Conservation (phyloP, 1,284 basidiomycete genomes). For the Schizophyllum amplum region DNA sequence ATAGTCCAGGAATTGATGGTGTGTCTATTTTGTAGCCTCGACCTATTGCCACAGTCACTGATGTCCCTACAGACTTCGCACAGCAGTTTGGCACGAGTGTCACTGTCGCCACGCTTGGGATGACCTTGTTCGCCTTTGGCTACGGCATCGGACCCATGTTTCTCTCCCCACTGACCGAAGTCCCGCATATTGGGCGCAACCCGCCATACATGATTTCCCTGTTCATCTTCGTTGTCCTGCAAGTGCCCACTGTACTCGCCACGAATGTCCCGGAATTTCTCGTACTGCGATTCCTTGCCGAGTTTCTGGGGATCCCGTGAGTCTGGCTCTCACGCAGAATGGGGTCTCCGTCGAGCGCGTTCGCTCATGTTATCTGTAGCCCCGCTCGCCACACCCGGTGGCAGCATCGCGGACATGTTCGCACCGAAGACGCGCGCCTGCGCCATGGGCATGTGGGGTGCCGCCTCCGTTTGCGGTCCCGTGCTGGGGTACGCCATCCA, state of each 20-base stretch:
- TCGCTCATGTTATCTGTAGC: neutral
- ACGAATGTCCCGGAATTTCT: conserved; percentile 48
- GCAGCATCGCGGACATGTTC: conserved; percentile 18
- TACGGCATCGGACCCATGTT: conserved; percentile 32
- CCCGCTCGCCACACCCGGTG: conserved; percentile 7
- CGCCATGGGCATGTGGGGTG: conserved; percentile 47
- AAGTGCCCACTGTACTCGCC: conserved; percentile 50
- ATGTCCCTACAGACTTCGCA: conserved; percentile 24
- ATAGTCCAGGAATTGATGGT: conserved; percentile 32
- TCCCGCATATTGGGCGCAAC: conserved; percentile 28
- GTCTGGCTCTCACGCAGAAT: conserved; percentile 3
- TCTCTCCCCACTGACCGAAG: conserved; percentile 47
- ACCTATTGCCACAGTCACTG: neutral
- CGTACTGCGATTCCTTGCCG: conserved; percentile 56
- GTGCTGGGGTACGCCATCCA: conserved; percentile 5
- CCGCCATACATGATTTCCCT: conserved; percentile 47
- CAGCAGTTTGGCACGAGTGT: conserved; percentile 39
- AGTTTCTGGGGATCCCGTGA: conserved; percentile 38
- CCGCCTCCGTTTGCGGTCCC: conserved; percentile 48
- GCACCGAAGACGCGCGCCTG: conserved; percentile 36
- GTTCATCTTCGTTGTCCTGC: conserved; percentile 43
- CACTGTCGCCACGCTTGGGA: conserved; percentile 29
- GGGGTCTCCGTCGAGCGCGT: too few relatives aligned
- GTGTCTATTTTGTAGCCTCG: neutral
- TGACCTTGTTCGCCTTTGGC: conserved; percentile 29